These are phyloP conservation scores for Xylaria sp. DNA, from an alignment of 2,329 filamentous ascomycete genomes.

Conservation along the genomic window DNA sequence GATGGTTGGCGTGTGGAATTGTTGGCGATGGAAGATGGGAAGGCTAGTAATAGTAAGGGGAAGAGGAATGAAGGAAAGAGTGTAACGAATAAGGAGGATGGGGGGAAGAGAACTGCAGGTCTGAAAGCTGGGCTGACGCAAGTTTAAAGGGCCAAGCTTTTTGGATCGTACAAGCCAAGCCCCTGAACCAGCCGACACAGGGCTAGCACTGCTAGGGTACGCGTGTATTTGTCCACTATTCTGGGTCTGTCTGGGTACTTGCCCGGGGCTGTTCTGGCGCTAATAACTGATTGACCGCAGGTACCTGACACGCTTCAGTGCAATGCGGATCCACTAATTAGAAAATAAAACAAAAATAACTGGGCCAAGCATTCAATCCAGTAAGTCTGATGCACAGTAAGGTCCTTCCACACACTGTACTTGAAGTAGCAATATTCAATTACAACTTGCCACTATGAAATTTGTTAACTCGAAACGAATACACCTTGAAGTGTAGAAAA, in stretches of 20 bases:
- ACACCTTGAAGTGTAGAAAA: no score
- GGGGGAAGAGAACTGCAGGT: neutral
- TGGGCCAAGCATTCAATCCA: neutral
- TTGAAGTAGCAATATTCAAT: neutral
- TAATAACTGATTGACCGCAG: neutral
- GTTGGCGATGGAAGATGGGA: neutral
- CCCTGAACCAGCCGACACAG: neutral
- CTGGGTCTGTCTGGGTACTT: no score
- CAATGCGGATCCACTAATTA: neutral
- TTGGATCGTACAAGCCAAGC: constrained; percentile 10
- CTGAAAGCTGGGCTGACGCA: constrained; percentile 34
- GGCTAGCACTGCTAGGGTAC: neutral
- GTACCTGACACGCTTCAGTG: constrained; percentile 2
- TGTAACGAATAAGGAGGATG: constrained; percentile 18
- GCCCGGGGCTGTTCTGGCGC: no score
- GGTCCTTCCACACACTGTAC: constrained; percentile 1
- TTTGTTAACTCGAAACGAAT: no score
- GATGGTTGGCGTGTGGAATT: constrained; percentile 4
- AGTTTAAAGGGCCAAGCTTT: constrained; percentile 38
- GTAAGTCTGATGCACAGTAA: neutral
- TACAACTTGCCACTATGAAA: no score
- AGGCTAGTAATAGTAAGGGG: neutral
- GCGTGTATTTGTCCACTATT: neutral
- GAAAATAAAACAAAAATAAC: constrained; percentile 12
- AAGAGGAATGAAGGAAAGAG: constrained; percentile 1